Conservation (phyloP, 768 basidiomycete genomes). For the Russula lepida region DNA sequence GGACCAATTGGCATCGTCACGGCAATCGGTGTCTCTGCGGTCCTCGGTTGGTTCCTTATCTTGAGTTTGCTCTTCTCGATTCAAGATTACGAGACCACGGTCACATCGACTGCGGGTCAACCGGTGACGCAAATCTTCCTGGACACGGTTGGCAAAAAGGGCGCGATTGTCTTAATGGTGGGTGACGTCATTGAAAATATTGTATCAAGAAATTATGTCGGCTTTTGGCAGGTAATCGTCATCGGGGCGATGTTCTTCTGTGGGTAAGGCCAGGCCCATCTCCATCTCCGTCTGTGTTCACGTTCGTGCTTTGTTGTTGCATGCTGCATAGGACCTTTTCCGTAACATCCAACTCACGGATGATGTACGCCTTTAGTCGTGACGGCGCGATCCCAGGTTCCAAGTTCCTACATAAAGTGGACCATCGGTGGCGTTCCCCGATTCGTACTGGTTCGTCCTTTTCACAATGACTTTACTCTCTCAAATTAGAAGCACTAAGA, state of each 20-base stretch:
- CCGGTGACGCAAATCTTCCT: conserved; percentile 75
- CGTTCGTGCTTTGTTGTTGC: not conserved
- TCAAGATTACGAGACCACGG: conserved; percentile 56
- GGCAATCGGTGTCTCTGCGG: conserved; percentile 64
- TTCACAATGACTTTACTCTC: not conserved
- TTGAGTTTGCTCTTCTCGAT: conserved; percentile 69
- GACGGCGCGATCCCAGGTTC: conserved; percentile 68
- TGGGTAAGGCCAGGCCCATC: conserved; percentile 34
- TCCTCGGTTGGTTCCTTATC: conserved; percentile 70
- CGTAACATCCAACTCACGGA: conserved; percentile 67
- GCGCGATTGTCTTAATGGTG: conserved; percentile 69
- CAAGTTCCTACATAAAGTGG: conserved; percentile 57
- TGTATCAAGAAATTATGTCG: not conserved
- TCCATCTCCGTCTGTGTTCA: not conserved
- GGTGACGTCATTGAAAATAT: not conserved
- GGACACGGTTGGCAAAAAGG: conserved; percentile 64
- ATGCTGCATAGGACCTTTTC: conserved; percentile 52
- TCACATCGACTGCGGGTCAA: conserved; percentile 47
- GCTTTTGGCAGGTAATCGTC: conserved; percentile 42
- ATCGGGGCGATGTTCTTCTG: conserved; percentile 71
- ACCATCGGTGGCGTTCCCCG: conserved; percentile 49
- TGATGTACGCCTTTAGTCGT: conserved; percentile 77
- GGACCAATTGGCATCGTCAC: conserved; percentile 61
- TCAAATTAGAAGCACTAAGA: not conserved
- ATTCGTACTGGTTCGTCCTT: conserved; percentile 49